Evolutionary conservation across 768 basidiomycete genomes (phyloP).

Genomic region (Serendipita sp.): DNA sequence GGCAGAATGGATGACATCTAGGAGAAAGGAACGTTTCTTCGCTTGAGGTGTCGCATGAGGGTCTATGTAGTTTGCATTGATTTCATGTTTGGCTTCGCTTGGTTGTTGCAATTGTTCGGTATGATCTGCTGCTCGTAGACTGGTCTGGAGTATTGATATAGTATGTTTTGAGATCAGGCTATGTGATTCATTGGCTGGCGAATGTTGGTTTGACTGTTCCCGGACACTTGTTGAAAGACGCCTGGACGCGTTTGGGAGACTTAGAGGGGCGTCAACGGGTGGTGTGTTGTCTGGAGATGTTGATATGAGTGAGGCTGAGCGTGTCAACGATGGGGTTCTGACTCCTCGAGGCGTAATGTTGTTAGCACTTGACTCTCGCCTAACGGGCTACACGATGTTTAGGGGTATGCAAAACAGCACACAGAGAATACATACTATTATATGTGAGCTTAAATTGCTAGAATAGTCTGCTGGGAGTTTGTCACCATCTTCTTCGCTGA

Average conservation of each 20-base stretch:
- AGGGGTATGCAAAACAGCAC: not conserved
- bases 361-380: constrained; percentile 34
- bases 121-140: not conserved
- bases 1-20: constrained; percentile 72
- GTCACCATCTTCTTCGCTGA: constrained; percentile 2
- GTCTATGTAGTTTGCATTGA: constrained; percentile 14
- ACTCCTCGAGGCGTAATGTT: constrained; percentile 38
- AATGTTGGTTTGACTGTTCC: not conserved
- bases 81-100: no score
- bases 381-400: not conserved
- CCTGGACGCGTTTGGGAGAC: constrained; percentile 40
- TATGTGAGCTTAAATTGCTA: constrained; percentile 42
- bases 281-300: constrained; percentile 54
- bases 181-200: not conserved
- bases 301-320: constrained; percentile 48
- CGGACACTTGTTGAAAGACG: constrained; percentile 19
- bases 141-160: not conserved
- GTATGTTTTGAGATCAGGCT: not conserved
- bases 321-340: constrained; percentile 32
- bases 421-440: constrained; percentile 29
- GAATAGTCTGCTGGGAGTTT: constrained; percentile 31
- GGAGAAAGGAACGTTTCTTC: constrained; percentile 64
- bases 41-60: constrained; percentile 52
- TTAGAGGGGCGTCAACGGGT: constrained; percentile 33
- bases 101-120: not conserved